These are phyloP conservation scores for Fusarium agapanthi DNA, from an alignment of 2,329 filamentous ascomycete species.

Conservation along the genomic window DNA sequence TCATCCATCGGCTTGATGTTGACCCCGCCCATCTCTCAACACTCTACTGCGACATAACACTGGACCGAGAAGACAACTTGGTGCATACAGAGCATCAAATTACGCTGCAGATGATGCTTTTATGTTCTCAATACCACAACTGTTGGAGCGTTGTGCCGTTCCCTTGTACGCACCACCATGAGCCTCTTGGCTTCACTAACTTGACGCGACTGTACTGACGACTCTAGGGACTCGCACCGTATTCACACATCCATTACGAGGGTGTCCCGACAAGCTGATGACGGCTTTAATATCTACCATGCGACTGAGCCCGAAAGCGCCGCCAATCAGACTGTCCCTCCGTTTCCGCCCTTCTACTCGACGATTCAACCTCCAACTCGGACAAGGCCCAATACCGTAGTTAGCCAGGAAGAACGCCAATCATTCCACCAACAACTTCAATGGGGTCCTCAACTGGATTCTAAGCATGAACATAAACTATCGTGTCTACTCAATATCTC, in stretches of 20 bases:
- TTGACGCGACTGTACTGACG: neutral
- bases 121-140: accelerated
- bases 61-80: accelerated
- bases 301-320: too few species aligned
- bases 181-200: accelerated
- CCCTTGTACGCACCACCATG: accelerated
- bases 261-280: accelerated
- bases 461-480: accelerated
- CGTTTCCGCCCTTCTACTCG: accelerated
- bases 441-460: accelerated
- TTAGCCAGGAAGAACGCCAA: accelerated
- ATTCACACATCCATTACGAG: accelerated
- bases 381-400: neutral
- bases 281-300: accelerated
- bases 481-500: accelerated
- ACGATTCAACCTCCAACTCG: neutral
- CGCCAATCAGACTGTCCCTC: too few species aligned
- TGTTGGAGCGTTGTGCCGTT: accelerated
- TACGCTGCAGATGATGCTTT: accelerated
- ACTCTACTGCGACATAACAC: neutral
- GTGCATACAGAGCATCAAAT: accelerated
- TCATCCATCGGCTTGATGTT: accelerated
- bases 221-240: neutral
- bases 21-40: accelerated
- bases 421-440: accelerated